A percentile compares a stretch with the other conserved stretches of the same genome.
Evolutionary conservation across 345 rosid genomes (phyloP).

Genomic region (Bruguiera gymnorhiza): DNA sequence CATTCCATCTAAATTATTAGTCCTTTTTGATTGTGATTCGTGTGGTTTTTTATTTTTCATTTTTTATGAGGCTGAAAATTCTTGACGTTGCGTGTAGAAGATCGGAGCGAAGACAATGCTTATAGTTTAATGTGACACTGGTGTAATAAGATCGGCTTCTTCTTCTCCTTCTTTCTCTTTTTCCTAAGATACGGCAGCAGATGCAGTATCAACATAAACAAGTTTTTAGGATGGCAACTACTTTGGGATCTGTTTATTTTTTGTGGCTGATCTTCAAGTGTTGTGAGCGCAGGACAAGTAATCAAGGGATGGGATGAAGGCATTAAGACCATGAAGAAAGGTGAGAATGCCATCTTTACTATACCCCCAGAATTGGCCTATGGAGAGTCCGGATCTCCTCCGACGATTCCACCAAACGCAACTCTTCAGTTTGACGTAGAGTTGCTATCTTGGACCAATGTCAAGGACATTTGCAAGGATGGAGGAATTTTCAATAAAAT

Average conservation of each 20-base stretch:
- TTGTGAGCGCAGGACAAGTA: slow-evolving; percentile 58
- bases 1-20: too few relatives aligned
- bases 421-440: slow-evolving; percentile 88
- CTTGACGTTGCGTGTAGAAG: too few relatives aligned
- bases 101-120: too few relatives aligned
- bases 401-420: slow-evolving; percentile 81
- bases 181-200: too few relatives aligned
- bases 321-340: slow-evolving; percentile 94
- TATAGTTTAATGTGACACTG: too few relatives aligned
- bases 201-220: too few relatives aligned
- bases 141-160: too few relatives aligned
- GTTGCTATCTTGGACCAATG: slow-evolving; percentile 69
- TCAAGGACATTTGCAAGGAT: slow-evolving; percentile 81
- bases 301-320: slow-evolving; percentile 98
- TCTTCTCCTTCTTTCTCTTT: too few relatives aligned
- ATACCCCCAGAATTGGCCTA: slow-evolving; percentile 78
- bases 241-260: too few relatives aligned
- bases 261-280: too few relatives aligned
- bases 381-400: slow-evolving; percentile 83
- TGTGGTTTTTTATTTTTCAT: neutral
- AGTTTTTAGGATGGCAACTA: too few relatives aligned
- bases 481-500: slow-evolving; percentile 83
- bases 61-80: neutral
- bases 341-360: slow-evolving; percentile 82
- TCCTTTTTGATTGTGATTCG: neutral